These are phyloP conservation scores for Irpex sp. DNA, from an alignment of 1,284 basidiomycete genomes.

Conservation along the genomic window DNA sequence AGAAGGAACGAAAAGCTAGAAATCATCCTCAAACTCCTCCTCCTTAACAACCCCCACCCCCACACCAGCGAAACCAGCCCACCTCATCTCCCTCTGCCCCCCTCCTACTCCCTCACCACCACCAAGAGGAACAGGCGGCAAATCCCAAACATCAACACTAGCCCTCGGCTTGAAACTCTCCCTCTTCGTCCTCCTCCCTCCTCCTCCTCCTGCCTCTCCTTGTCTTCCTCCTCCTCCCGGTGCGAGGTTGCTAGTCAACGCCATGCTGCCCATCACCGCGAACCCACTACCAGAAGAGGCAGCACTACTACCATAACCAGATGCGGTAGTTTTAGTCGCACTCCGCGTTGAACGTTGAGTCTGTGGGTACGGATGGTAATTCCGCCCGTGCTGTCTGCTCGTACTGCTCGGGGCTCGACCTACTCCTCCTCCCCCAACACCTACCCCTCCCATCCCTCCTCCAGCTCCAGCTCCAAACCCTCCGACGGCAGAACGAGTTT, in stretches of 20 bases:
- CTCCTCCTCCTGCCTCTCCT: conserved; percentile 30
- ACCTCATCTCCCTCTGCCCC: conserved; percentile 15
- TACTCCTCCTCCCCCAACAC: neutral
- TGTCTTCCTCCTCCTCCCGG: conserved; percentile 4
- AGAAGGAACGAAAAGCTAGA: conserved; percentile 11
- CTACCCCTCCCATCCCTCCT: too few relatives aligned
- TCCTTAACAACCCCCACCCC: conserved; percentile 23
- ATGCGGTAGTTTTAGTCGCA: too few relatives aligned
- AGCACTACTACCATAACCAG: neutral
- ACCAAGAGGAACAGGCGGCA: neutral
- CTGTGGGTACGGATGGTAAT: conserved; percentile 19
- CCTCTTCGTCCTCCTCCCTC: conserved; percentile 43
- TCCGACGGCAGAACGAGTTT: neutral
- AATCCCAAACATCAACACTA: conserved; percentile 34
- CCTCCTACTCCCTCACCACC: neutral
- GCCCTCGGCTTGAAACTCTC: conserved; percentile 78
- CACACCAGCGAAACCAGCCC: conserved; percentile 25
- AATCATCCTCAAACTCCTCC: conserved; percentile 28
- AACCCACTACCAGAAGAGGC: conserved; percentile 10
- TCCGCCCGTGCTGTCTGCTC: conserved; percentile 14
- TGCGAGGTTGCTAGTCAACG: conserved; percentile 10
- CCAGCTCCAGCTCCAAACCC: too few relatives aligned
- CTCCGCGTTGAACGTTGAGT: neutral
- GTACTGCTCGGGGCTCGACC: too few relatives aligned
- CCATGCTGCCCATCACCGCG: conserved; percentile 14